Evolutionary conservation across 495 filamentous ascomycete genomes (phyloP), one percentile per base, ranked within the genome.

Genomic region (Polyplosphaeria fusca): DNA sequence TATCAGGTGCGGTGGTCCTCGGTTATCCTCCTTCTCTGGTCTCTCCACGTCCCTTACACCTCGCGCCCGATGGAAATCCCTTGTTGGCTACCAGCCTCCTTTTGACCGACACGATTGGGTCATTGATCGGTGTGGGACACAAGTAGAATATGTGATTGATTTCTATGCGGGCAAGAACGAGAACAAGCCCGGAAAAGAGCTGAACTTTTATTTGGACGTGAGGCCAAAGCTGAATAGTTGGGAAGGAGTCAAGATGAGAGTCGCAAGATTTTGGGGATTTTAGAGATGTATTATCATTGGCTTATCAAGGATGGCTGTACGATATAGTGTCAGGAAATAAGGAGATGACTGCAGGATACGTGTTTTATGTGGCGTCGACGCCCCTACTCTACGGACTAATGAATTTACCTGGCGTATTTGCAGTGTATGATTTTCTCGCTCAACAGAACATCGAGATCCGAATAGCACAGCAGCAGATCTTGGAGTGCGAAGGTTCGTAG

Each of bases 51-150:
- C 62, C 27, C 61, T 96, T 73, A 92, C 86, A 25, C 93, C 92
- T 16, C 83, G 83, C 58, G 93, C 93, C 20, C 77, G 92, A 43
- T 64, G 90, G 44, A 91, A 94, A 66, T 86, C 82, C 5, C 72
- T 88, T 47, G 71, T 96, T 55, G 93, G 93, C 18, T 96, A 96
- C 73, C 83, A 89, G 67, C 75, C 81, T 30, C 93, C 93, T 38
- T 98, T 98, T 69, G 93, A 98, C 73, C 79, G 93, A 45, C 93
- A 98, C 67, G 93, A 98, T 72, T 97, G 93, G 93, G 86, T 95
- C 14, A 85, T 98, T 9, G 91, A 97, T 70, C 76, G 93, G 53
- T 96, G 93, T 61, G 92, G 91, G n/a, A 86, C 82, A 61, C 78
- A 78, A 62, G 73, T 98, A 37, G 93, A 96, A 67, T 98, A 98